Evolutionary conservation across 371 early-diverging fungal species (phyloP), one percentile per base, ranked within the genome.

Genomic region (Batkoa obscura): DNA sequence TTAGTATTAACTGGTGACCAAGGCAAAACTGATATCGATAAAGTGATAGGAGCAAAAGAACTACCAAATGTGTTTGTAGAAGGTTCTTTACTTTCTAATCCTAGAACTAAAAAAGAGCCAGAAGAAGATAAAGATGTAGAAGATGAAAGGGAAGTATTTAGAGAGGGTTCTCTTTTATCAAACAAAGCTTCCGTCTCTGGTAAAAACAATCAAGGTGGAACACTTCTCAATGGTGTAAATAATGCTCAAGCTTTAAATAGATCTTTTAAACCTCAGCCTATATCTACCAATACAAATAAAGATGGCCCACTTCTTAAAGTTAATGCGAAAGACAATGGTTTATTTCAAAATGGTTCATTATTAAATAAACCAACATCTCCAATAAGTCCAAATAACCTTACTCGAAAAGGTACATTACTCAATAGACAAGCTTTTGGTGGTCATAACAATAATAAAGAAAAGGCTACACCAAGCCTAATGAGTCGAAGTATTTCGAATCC

Each of bases 11-110:
- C 53, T 13, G 53, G 53, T 3, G 53, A 53, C 30, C 53, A 53
- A 41, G 53, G 53, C 9, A 53, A 53, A 35, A 53, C 53, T 31
- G 53, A 53, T 38, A 53, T 53, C 53, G 53, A 53, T 39, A 35
- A 39, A 9, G 53, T 53, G 6, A 39, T 53, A 13, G 53, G 53
- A 12, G 37, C 53, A 36, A 53, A 53, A 35, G 38, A 36, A 8
- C 38, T 53, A n/a, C 53, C 53, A 3, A 39, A 53, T n/a, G 53
- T 53, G 4, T 53, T 53, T 53, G 53, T 39, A n/a, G 32, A 53
- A 53, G 53, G 53, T 15, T 53, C 53, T 34, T 41, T 53, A 39
- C 38, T 53, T 10, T 32, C 32, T 31, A 34, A 9, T 6, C 53
- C 53, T 23, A 17, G 13, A 15, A 34, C n/a, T 9, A 41, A 17